Evolutionary conservation across 345 rosid species (phyloP), one percentile per base, ranked within the genome.

Genomic region (Streptanthus diversifolius): DNA sequence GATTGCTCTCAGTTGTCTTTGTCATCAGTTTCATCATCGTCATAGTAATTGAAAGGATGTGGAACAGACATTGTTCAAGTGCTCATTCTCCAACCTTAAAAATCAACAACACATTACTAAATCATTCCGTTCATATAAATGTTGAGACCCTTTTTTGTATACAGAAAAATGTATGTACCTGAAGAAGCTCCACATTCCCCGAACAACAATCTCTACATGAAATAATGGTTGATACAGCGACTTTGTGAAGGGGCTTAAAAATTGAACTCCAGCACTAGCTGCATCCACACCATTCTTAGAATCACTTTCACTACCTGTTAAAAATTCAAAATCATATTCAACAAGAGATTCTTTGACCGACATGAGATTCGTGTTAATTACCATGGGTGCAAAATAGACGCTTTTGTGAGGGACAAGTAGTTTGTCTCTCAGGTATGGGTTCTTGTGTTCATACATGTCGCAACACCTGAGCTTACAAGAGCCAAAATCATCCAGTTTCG

Each of bases 181-280:
- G 87, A 88, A 88, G 81, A 90, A 90, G 76, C 81, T 90, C 95
- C 95, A 90, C 35, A 88, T 77, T 45, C 90, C 92, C 0, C 92
- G 82, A 14, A 92, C 85, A 55, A 87, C 64, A 10, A 87, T 81
- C 75, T 90, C 97, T 18, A 72, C 87, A 85, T 51, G 95, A 77
- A 25, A 81, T 75, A 13, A 80, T 41, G 8, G 82, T 79, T 14
- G 85, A 67, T 15, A 75, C 72, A 0, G 84, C 85, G 73, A 85
- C 70, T 69, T 83, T 83, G 21, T 83, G 82, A 63, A 85, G 80
- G 1, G 82, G 62, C 5, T 9, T 75, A 69, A 82, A 82, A 63
- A 5, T 76, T 87, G 70, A 87, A 82, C 64, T 74, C 91, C 47
- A 91, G 63, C 35, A 91, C 84, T 37, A 82, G 51, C 73, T 91